Conservation (phyloP, 805 yeast genomes). For the Metschnikowia chrysomelidarum region DNA sequence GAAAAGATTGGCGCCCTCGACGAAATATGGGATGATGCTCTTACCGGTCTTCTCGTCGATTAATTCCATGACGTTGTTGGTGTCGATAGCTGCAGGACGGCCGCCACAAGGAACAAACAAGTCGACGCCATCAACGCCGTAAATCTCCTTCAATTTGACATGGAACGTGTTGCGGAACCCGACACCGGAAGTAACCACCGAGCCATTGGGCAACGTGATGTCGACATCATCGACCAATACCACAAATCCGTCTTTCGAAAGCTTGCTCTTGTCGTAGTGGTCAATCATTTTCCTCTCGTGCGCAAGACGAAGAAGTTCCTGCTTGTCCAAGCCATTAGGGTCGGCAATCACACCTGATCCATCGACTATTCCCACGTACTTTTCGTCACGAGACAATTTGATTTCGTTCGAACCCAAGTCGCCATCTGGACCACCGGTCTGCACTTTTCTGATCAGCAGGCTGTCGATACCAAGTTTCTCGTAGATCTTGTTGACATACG, state of each 20-base stretch:
- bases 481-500: constrained; percentile 85
- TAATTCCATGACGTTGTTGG: constrained; percentile 70
- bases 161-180: constrained; percentile 91
- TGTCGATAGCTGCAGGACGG: constrained; percentile 93
- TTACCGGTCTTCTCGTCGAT: constrained; percentile 76
- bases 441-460: constrained; percentile 68
- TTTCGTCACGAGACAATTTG: constrained; percentile 76
- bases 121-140: constrained; percentile 60
- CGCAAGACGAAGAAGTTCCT: constrained; percentile 78
- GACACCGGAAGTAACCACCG: constrained; percentile 75
- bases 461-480: constrained; percentile 67
- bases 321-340: constrained; percentile 82
- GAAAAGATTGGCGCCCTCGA: constrained; percentile 96
- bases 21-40: constrained; percentile 78
- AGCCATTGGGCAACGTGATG: constrained; percentile 73
- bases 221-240: constrained; percentile 86
- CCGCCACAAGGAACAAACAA: constrained; percentile 99
- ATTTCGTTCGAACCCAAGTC: constrained; percentile 97
- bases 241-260: constrained; percentile 74
- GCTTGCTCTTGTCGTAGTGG: constrained; percentile 60
- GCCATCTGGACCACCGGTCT: constrained; percentile 99
- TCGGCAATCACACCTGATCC: constrained; percentile 96
- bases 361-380: constrained; percentile 85
- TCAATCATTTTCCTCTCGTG: constrained; percentile 71
- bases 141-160: constrained; percentile 61